These are phyloP conservation scores for Gilbertella persicaria DNA, from an alignment of 371 early-diverging fungal genomes.

Conservation along the genomic window DNA sequence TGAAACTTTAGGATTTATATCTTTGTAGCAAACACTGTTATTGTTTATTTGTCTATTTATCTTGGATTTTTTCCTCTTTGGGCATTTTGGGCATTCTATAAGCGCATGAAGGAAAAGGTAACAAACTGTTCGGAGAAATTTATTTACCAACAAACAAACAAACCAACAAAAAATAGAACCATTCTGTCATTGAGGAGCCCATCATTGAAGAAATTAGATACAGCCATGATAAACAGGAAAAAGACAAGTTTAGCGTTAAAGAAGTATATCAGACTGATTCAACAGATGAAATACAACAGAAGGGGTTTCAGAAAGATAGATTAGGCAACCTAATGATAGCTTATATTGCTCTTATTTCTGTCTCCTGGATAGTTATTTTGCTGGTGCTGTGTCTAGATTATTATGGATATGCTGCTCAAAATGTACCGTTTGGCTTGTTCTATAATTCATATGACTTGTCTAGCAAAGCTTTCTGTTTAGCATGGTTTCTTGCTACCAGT, in stretches of 20 bases:
- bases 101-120: constrained; percentile 27
- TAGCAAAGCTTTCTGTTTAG: constrained; percentile 61
- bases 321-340: constrained; percentile 45
- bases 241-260: background rate
- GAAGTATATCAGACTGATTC: background rate
- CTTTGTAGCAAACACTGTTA: constrained; percentile 29
- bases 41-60: constrained; percentile 32
- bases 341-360: constrained; percentile 45
- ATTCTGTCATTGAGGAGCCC: background rate
- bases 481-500: constrained; percentile 63
- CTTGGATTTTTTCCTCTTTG: constrained; percentile 21
- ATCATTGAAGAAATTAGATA: background rate
- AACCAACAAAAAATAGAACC: background rate
- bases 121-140: background rate
- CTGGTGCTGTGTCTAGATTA: constrained; percentile 64
- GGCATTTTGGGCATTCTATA: constrained; percentile 40
- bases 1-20: background rate
- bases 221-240: background rate
- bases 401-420: constrained; percentile 44
- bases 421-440: constrained; percentile 21
- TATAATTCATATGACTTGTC: constrained; percentile 53
- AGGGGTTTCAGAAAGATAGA: constrained; percentile 50
- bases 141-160: background rate
- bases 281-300: constrained; percentile 12
- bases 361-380: constrained; percentile 59